Base-by-base conservation (phyloP, 2,329 filamentous ascomycete genomes). In the Alternaria sp. region DNA sequence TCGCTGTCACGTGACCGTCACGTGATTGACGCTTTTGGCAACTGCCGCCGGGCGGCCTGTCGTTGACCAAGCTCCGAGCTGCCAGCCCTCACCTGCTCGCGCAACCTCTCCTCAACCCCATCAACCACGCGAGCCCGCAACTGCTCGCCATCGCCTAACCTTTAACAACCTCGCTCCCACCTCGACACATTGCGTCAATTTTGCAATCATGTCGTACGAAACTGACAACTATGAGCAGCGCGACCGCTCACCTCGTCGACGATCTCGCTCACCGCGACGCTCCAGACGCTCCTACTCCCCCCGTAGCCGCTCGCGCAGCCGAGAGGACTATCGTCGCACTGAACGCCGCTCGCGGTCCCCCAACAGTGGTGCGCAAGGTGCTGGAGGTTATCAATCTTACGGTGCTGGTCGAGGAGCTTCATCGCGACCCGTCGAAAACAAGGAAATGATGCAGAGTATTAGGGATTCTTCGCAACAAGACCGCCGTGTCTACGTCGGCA, bases 401-500 rank as follows among this genome's bases (percentile, higher is more conserved):
- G 75, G 76, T 70, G 75, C 75, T 87, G 73, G 88, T 90, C 81
- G 80, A 62, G 76, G 73, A 69, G 72, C 73, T 52, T 73, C 77
- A 56, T 66, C 66, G 66, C 89, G 94, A 81, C 89, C 88, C 59
- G 92, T 89, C 81, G 94, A 98, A 80, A 91, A 91, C 74, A 94
- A 95, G 82, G 93, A 93, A 80, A 97, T 96, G 93, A 96, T 98
- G 92, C 91, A 89, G 82, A 93, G 88, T 78, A 90, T 97, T 73
- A 90, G 93, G 78, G 95, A 98, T 77, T 91, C 92, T 46, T 98
- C 95, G 64, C 95, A 98, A 80, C 95, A 99, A 83, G 95, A 99
- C 86, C 94, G 95, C 78, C 94, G 95, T 70, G 95, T 99, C 88
- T 99, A 99, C 80, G 95, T 99, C 79, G 95, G 95, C 82, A 99